Percentiles rank a stretch among this genome's conserved stretches.
Conservation (phyloP, 1,284 basidiomycete species). For the Ceratorhiza oryzae-sativae region DNA sequence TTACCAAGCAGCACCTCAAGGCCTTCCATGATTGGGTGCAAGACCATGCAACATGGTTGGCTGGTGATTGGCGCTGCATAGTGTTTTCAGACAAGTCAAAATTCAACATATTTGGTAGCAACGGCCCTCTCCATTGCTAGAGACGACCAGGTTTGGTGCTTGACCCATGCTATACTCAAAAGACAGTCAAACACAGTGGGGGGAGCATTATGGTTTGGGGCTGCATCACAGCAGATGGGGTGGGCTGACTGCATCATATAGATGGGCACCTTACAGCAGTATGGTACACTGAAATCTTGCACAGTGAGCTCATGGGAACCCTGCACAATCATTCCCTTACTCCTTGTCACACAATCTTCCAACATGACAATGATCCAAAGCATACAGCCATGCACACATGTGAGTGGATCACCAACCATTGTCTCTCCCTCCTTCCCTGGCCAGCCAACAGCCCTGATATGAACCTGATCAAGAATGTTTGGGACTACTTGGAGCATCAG, state of each 20-base stretch:
- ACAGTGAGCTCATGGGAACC: not conserved
- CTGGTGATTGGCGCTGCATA: too few relatives aligned
- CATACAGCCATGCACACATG: not conserved
- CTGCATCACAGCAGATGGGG: slow-evolving; percentile 4
- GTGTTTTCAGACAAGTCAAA: too few relatives aligned
- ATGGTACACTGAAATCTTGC: slow-evolving; percentile 6
- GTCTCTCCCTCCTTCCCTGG: slow-evolving; percentile 19
- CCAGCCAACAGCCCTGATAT: slow-evolving; percentile 19
- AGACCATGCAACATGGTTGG: too few relatives aligned
- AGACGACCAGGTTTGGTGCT: too few relatives aligned
- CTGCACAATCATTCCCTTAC: not conserved
- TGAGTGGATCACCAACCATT: not conserved
- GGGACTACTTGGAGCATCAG: slow-evolving; percentile 9
- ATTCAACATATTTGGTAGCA: too few relatives aligned
- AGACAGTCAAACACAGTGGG: too few relatives aligned
- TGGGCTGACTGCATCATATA: not conserved
- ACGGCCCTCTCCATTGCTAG: too few relatives aligned
- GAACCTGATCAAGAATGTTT: not conserved
- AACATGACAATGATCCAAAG: slow-evolving; percentile 11
- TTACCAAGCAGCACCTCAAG: too few relatives aligned
- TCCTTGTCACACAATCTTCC: not conserved
- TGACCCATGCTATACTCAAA: too few relatives aligned
- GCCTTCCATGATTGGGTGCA: too few relatives aligned
- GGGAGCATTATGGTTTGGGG: too few relatives aligned
- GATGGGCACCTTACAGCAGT: not conserved